Evolutionary conservation across 306 rosid species (phyloP).

Genomic region (Ochetophila trinervis): DNA sequence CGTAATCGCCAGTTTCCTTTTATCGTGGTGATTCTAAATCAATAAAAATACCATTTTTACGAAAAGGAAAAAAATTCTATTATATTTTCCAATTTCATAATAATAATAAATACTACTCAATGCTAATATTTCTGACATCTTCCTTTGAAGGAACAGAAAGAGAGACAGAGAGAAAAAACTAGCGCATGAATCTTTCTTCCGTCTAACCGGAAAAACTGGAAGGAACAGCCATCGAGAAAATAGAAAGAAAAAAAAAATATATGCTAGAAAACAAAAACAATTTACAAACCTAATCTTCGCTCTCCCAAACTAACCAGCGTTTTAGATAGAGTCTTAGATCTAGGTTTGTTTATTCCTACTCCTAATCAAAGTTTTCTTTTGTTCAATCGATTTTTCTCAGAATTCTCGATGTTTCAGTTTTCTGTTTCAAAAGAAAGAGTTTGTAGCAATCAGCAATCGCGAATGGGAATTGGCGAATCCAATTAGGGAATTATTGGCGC

Average conservation of each 20-base stretch:
- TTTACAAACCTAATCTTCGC: not conserved
- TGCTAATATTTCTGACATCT: too few relatives aligned
- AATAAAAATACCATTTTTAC: too few relatives aligned
- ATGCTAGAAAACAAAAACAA: not conserved
- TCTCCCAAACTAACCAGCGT: not conserved
- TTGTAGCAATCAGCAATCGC: too few relatives aligned
- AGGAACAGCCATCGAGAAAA: conserved; percentile 25
- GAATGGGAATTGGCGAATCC: not conserved
- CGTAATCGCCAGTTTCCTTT: too few relatives aligned
- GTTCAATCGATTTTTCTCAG: too few relatives aligned
- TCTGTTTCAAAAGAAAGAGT: too few relatives aligned
- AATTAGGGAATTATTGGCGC: conserved; percentile 17
- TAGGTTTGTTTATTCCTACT: not conserved
- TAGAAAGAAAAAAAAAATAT: not conserved
- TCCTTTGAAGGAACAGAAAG: not conserved
- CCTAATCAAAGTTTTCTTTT: not conserved
- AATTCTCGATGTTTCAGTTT: too few relatives aligned
- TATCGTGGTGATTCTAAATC: too few relatives aligned
- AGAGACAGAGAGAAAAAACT: conserved; percentile 2
- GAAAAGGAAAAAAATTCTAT: too few relatives aligned
- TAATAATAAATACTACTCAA: too few relatives aligned
- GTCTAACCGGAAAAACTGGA: conserved; percentile 36
- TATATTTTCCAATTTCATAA: too few relatives aligned
- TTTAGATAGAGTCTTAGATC: not conserved
- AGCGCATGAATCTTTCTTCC: conserved; percentile 8